phyloP scores from a whole-genome alignment of 129 eudicot genomes.

The Saussurea involucrata region DNA sequence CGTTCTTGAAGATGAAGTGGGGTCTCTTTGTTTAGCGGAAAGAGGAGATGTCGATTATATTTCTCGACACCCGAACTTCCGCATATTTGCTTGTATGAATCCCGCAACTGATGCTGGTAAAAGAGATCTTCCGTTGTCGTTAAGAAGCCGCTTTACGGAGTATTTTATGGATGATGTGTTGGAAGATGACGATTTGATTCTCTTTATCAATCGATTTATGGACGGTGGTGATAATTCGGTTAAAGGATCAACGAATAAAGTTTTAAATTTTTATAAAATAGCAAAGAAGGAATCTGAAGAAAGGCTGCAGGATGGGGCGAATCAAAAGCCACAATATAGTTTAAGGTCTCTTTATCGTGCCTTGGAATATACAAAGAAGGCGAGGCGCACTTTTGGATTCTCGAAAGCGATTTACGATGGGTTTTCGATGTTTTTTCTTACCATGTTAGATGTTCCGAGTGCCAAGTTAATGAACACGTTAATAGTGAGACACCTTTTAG shows the following conservation, averaged over 20 bases:
- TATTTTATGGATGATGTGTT: slow-evolving; percentile 85
- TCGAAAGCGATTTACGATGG: slow-evolving; percentile 80
- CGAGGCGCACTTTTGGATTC: slow-evolving; percentile 51
- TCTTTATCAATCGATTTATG: slow-evolving; percentile 57
- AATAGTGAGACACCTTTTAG: slow-evolving; percentile 48
- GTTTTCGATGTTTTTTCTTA: slow-evolving; percentile 85
- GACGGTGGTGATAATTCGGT: slow-evolving; percentile 46
- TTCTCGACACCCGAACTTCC: slow-evolving; percentile 62
- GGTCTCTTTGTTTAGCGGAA: slow-evolving; percentile 92
- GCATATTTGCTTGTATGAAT: slow-evolving; percentile 97
- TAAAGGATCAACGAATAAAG: slow-evolving; percentile 31
- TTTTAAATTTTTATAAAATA: slow-evolving; percentile 67
- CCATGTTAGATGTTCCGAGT: slow-evolving; percentile 67
- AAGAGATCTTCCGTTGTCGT: slow-evolving; percentile 70
- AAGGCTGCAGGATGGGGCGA: slow-evolving; percentile 95
- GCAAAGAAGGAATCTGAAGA: slow-evolving; percentile 88
- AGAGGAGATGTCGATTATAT: slow-evolving; percentile 80
- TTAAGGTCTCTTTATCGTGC: slow-evolving; percentile 93
- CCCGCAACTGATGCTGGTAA: slow-evolving; percentile 99
- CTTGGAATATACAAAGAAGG: slow-evolving; percentile 64
- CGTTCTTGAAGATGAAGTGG: slow-evolving; percentile 86
- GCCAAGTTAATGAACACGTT: slow-evolving; percentile 62
- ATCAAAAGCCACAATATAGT: slow-evolving; percentile 98
- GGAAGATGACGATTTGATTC: slow-evolving; percentile 73
- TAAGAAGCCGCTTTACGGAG: slow-evolving; percentile 85